phyloP scores from a whole-genome alignment of 2,329 filamentous ascomycete genomes.

The Sclerotinia minor region DNA sequence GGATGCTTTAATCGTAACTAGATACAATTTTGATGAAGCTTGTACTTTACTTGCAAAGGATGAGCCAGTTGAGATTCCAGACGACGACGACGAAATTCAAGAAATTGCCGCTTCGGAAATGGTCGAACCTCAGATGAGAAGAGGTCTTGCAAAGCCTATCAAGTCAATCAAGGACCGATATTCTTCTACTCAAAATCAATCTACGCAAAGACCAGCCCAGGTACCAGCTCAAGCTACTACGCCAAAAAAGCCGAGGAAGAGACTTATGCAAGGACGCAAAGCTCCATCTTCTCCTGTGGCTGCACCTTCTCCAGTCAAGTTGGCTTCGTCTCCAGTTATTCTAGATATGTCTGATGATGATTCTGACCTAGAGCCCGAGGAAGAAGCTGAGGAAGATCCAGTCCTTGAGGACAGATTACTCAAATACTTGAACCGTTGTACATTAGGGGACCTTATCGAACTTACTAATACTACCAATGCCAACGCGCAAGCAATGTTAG shows the following conservation, averaged over 20 bases:
- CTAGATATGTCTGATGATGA: conserved; percentile 39
- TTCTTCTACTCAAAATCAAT: conserved; percentile 48
- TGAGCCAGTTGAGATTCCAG: conserved; percentile 32
- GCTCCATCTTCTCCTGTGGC: conserved; percentile 36
- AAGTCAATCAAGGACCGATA: conserved; percentile 61
- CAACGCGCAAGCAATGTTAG: conserved; percentile 67
- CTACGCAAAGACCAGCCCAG: conserved; percentile 31
- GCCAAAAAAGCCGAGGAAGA: conserved; percentile 40
- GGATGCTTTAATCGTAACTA: conserved; percentile 51
- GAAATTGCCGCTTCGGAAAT: conserved; percentile 33
- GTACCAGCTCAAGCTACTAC: conserved; percentile 27
- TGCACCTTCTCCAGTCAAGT: conserved; percentile 32
- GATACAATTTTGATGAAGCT: conserved; percentile 57
- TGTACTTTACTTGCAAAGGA: conserved; percentile 46
- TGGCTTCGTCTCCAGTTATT: conserved; percentile 29
- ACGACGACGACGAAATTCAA: conserved; percentile 42
- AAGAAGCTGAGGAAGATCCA: conserved; percentile 44
- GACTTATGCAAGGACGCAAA: conserved; percentile 40
- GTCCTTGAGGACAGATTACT: conserved; percentile 61
- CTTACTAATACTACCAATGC: conserved; percentile 74
- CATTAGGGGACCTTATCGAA: conserved; percentile 73
- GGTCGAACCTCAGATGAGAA: conserved; percentile 52
- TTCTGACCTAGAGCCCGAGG: conserved; percentile 37
- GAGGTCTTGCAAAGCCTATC: conserved; percentile 54
- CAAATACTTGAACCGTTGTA: conserved; percentile 80